These are phyloP conservation scores for Coniosporium apollinis DNA, from an alignment of 495 filamentous ascomycete genomes.

Conservation along the genomic window DNA sequence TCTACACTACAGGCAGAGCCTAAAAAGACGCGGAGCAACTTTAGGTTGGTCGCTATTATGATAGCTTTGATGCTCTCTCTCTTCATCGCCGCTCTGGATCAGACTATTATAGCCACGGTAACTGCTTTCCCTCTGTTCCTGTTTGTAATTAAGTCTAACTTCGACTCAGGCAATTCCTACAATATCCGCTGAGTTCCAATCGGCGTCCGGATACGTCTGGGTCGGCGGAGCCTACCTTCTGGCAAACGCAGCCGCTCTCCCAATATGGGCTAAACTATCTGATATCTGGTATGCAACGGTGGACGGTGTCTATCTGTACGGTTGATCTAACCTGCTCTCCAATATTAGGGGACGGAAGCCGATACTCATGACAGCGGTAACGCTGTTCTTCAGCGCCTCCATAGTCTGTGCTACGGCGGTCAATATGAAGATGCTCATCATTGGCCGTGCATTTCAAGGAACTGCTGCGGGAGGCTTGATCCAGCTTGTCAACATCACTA, in stretches of 20 bases:
- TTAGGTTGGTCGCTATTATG: not conserved
- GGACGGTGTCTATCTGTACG: too few species aligned
- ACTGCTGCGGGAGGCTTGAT: conserved; percentile 37
- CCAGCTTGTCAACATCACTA: conserved; percentile 35
- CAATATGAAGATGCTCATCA: conserved; percentile 37
- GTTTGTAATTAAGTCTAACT: too few species aligned
- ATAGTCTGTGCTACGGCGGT: conserved; percentile 32
- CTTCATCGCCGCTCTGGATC: conserved; percentile 48
- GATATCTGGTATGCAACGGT: too few species aligned
- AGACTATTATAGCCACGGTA: conserved; percentile 45
- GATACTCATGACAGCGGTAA: conserved; percentile 31
- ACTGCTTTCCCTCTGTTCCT: too few species aligned
- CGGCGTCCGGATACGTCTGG: conserved; percentile 46
- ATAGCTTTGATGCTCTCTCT: not conserved
- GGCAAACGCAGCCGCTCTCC: conserved; percentile 33
- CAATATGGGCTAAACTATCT: conserved; percentile 40
- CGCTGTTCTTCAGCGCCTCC: conserved; percentile 21
- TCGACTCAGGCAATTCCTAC: conserved; percentile 38
- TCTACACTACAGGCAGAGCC: not conserved
- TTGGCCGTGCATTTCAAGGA: conserved; percentile 38
- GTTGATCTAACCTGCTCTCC: too few species aligned
- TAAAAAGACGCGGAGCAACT: not conserved
- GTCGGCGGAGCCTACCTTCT: conserved; percentile 49
- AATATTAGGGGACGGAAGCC: conserved; percentile 42
- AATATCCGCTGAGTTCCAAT: conserved; percentile 39